Evolutionary conservation across 768 basidiomycete genomes (phyloP), one percentile per base, ranked within the genome.

Genomic region (Xerocomellus intermedius): DNA sequence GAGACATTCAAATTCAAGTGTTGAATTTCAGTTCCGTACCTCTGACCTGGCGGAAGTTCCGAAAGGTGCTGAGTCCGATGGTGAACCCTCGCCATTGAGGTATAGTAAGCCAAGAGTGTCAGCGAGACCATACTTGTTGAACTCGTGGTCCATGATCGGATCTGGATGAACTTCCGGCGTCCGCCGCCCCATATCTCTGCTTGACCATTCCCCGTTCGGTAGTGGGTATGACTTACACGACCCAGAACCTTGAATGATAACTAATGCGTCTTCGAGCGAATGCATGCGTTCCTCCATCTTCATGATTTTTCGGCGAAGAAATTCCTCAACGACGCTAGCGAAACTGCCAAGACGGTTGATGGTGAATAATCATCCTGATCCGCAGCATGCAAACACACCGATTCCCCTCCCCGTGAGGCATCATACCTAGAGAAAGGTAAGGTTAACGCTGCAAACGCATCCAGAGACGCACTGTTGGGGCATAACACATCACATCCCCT

Each of bases 381-480:
- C 16, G 5, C 33, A 38, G 5, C 17, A n/a, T 33, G 28, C 17
- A 58, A 46, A 62, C 77, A 52, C 56, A 78, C 75, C 81, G 77
- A 59, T 79, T 80, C 17, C 80, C 81, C 59, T 82, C 78, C 24
- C 82, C 81, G 10, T 79, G 79, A 9, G 82, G 80, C 42, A 82
- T 77, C 14, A 77, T 79, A 21, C 76, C 80, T 82, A 22, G 35
- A 43, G 48, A 35, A 9, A 35, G 14, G 35, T 13, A 42, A 39
- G 22, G 36, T 14, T 16, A 21, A 26, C 8, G 3, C 21, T 36
- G 24, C 26, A 35, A 47, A 3, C 14, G 6, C 22, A 36, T 16
- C 12, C 37, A 17, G 42, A 55, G 36, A 59, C 69, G 24, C 57
- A 79, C 82, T 79, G 59, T 82, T 82, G 14, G 82, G 81, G 62